Evolutionary conservation across 495 filamentous ascomycete species (phyloP).

Genomic region (Penicillium silybi): DNA sequence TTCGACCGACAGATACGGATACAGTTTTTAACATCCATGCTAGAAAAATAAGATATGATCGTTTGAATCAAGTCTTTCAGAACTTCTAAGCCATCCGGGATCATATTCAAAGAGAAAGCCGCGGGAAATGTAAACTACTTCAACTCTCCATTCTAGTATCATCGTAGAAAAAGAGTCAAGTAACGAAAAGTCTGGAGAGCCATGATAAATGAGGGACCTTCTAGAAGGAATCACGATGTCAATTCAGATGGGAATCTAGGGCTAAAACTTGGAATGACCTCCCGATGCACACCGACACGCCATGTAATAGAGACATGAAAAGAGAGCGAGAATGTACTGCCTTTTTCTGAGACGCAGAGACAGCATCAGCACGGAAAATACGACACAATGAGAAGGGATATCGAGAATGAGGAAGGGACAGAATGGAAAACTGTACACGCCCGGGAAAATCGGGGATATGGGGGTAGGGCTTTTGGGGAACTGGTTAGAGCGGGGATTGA

Average conservation of each 20-base stretch:
- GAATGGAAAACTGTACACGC: conserved; percentile 11
- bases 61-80: background rate
- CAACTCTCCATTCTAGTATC: background rate
- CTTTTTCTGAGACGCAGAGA: background rate
- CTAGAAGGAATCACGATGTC: conserved; percentile 4
- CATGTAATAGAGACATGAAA: conserved; percentile 5
- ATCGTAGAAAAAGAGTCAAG: background rate
- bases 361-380: background rate
- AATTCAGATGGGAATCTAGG: conserved; percentile 26
- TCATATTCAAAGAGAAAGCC: background rate
- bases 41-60: background rate
- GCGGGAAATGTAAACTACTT: background rate
- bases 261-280: conserved; percentile 16
- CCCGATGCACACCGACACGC: conserved; percentile 22
- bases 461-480: background rate
- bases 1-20: background rate
- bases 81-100: background rate
- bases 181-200: background rate
- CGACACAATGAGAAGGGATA: conserved; percentile 15
- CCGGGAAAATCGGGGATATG: background rate
- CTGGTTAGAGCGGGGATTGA: background rate
- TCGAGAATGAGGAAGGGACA: conserved; percentile 4
- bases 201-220: background rate
- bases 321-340: background rate
- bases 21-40: background rate